phyloP scores from a whole-genome alignment of 352 stramenopile species.

The Stramenopiles sp. region DNA sequence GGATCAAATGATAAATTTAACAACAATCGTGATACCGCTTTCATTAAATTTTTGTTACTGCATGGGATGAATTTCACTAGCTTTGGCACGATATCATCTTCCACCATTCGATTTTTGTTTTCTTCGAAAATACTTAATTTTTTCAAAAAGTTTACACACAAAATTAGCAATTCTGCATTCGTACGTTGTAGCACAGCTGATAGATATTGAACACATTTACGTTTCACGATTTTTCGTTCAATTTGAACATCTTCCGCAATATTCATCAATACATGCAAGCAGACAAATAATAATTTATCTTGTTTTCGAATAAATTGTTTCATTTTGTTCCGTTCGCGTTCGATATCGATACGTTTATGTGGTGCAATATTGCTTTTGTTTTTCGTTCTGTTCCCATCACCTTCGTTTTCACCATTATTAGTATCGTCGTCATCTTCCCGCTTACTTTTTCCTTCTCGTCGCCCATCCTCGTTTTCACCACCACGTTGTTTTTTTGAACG shows the following conservation, averaged over 20 bases:
- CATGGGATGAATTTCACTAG: constrained; percentile 28
- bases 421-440: constrained; percentile 12
- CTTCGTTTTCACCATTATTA: constrained; percentile 12
- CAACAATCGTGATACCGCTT: constrained; percentile 36
- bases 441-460: constrained; percentile 16
- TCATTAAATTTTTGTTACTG: constrained; percentile 23
- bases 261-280: constrained; percentile 76
- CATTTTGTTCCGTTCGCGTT: constrained; percentile 1
- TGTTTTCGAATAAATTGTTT: constrained; percentile 47
- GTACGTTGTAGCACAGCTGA: constrained; percentile 57
- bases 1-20: constrained; percentile 85
- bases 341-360: background rate
- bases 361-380: background rate
- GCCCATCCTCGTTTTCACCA: background rate
- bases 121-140: constrained; percentile 82
- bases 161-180: constrained; percentile 56
- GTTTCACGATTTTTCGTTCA: constrained; percentile 85
- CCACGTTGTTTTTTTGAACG: constrained; percentile 13
- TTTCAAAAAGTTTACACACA: constrained; percentile 69
- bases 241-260: constrained; percentile 74
- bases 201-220: constrained; percentile 52
- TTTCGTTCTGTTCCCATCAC: background rate
- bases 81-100: constrained; percentile 31
- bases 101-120: constrained; percentile 73
- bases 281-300: constrained; percentile 74